These are phyloP conservation scores for Coemansia sp. DNA, from an alignment of 192 early-diverging fungal species.

Conservation along the genomic window DNA sequence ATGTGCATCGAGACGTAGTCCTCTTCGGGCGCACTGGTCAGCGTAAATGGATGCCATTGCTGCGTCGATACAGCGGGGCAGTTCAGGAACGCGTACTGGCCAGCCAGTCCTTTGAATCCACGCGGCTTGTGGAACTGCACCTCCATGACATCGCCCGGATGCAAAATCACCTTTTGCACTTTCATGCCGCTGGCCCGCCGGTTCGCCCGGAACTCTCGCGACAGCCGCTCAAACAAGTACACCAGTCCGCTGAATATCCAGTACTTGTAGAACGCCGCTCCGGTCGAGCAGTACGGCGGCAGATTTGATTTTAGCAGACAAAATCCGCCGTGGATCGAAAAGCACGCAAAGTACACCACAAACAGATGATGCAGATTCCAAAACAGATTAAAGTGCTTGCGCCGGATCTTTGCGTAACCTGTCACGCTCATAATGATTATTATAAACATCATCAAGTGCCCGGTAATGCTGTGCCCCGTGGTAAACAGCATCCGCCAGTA, in stretches of 20 bases:
- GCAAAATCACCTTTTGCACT: conserved; percentile 79
- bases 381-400: conserved; percentile 66
- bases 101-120: conserved; percentile 60
- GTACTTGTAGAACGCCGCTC: conserved; percentile 81
- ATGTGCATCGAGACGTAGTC: conserved; percentile 74
- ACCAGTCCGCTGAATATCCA: conserved; percentile 65
- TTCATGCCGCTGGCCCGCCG: conserved; percentile 56
- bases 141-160: conserved; percentile 79
- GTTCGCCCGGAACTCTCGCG: conserved; percentile 70
- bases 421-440: conserved; percentile 80
- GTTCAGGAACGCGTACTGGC: conserved; percentile 78
- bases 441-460: conserved; percentile 69
- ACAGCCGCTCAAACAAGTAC: conserved; percentile 71
- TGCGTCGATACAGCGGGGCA: conserved; percentile 70
- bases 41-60: conserved; percentile 85
- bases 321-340: conserved; percentile 79
- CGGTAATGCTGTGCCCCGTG: conserved; percentile 77
- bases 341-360: conserved; percentile 77
- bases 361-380: conserved; percentile 89
- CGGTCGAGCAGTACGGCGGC: conserved; percentile 67
- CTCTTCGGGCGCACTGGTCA: conserved; percentile 80
- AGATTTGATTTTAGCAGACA: conserved; percentile 74
- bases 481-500: conserved; percentile 58
- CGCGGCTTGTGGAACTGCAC: conserved; percentile 72
- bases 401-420: conserved; percentile 57